Evolutionary conservation across 1,284 basidiomycete species (phyloP), one percentile per base, ranked within the genome.

Genomic region (Phlebopus sp.): DNA sequence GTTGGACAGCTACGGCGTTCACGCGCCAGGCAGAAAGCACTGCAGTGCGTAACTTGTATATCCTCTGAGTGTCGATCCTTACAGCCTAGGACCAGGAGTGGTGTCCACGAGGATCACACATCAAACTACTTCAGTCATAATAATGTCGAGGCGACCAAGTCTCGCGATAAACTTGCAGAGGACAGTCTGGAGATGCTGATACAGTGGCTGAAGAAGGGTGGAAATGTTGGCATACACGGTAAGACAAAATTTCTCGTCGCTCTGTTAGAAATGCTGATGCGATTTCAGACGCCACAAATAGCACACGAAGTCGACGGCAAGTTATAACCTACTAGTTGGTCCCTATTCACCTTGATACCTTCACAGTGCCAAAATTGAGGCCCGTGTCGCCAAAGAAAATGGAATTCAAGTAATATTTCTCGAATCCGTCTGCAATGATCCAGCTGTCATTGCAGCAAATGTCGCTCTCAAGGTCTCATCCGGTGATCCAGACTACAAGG

Each of bases 191-290:
- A 99, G 58, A 92, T 91, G 80, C 72, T 99, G 35, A 97, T 99
- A 55, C 76, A 81, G 35, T 99, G 97, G 96, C 72, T 99, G 47
- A 94, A 92, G 70, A 83, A 87, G 36, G 92, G 92, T 13, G 96
- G 97, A 1, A 99, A 99, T 63, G 96, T 99, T 29, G 97, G 93
- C 7, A 98, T 99, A 57, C 96, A 97, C 69, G 96, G 92, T 92
- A 3, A 58, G 45, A 77, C 63, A 42, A 30, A 19, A 32, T 51
- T 25, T 31, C 35, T 39, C 11, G 25, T n/a, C 3, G 9, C 45
- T 46, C 14, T 39, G 55, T 52, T 30, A 53, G 53, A 29, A 52
- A 53, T 27, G 47, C 41, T 44, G 15, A 2, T 21, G 58, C 55
- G 49, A 56, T 34, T 17, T 40, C 29, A 93, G 91, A 97, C 69